Evolutionary conservation across 73 alveolate species (phyloP).

Genomic region (Paramecium sonneborni): DNA sequence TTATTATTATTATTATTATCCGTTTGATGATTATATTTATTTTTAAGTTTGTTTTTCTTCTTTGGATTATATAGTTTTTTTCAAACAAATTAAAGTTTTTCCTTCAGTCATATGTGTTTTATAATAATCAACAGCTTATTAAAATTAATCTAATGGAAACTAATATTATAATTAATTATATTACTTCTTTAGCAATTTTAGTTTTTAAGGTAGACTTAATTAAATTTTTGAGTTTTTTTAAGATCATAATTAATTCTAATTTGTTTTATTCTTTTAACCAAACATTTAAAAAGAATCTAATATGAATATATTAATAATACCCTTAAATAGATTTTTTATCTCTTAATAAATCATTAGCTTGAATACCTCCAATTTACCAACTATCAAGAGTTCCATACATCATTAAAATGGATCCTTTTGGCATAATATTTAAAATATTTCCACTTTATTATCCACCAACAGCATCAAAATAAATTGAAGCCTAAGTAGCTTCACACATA

Average conservation of each 20-base stretch:
- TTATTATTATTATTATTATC: not conserved
- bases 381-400: slow-evolving; percentile 72
- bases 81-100: no score
- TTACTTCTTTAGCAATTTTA: not conserved
- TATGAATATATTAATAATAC: not conserved
- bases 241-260: not conserved
- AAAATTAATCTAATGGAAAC: not conserved
- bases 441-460: slow-evolving; percentile 46
- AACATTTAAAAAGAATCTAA: not conserved
- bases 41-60: not conserved
- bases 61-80: not conserved
- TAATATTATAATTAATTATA: not conserved
- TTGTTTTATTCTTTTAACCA: not conserved
- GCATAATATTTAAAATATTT: not conserved
- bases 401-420: slow-evolving; percentile 51
- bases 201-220: not conserved
- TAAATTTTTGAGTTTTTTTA: not conserved
- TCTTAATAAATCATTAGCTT: slow-evolving; percentile 20
- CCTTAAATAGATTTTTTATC: slow-evolving; percentile 44
- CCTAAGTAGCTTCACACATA: not conserved
- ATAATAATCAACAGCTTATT: not conserved
- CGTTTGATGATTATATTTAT: not conserved
- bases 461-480: slow-evolving; percentile 57
- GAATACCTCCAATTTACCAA: not conserved
- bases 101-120: not conserved